Evolutionary conservation across 176 grass and related monocot species (phyloP), one percentile per base, ranked within the genome.

Genomic region (Avena insularis): DNA sequence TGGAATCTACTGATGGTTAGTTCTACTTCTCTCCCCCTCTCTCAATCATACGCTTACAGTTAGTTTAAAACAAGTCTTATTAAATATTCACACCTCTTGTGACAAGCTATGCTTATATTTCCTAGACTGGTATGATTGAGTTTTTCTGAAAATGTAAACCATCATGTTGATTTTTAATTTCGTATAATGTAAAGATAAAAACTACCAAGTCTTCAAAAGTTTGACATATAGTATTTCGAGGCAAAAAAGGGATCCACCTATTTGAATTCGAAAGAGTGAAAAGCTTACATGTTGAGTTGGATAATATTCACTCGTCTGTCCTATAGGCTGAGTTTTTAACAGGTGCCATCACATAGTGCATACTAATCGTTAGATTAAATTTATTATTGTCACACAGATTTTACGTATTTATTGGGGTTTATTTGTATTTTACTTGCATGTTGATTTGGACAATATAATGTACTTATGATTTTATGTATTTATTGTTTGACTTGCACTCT

Each of bases 1-100:
- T 93, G 77, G 78, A 88, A 70, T 91, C 68, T 86, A 61, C 72
- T 81, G 73, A 82, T 80, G 87, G 94, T 93, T 70, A 82, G 81
- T 59, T 77, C 64, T 20, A 46, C 38, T 4, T 54, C 8, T 27
- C 51, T 16, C 45, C 36, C 25, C 27, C 50, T 53, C n/a, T 63
- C 50, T 62, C 54, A 14, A 6, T 56, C 38, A 46, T 47, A 13
- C 36, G n/a, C 61, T 83, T 40, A 75, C 81, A 31, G 84, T 89
- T 74, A 43, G 76, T 76, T 79, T 11, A 38, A 54, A 53, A 82
- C 20, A 15, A 45, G 40, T 85, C 13, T 67, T 77, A 47, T 73
- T 21, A 65, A 79, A 72, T 64, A 75, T 13, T 35, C 8, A 20
- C 15, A 69, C 10, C 71, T 69, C 13, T 60, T 49, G 13, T 36